Evolutionary conservation across 768 basidiomycete species (phyloP).

Genomic region (Serendipita indica): DNA sequence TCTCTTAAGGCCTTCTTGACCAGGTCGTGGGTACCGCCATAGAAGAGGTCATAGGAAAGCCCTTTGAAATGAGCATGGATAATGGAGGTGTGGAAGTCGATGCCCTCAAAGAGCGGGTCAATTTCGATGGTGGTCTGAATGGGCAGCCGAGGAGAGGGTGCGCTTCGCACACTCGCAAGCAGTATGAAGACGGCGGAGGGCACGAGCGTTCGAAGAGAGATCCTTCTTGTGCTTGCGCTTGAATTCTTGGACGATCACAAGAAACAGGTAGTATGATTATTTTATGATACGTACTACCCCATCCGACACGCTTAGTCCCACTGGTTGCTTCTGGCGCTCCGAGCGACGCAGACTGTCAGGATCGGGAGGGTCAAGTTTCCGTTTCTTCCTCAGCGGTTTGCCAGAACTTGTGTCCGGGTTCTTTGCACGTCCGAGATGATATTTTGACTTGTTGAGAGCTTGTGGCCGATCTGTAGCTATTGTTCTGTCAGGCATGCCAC

Average conservation of each 20-base stretch:
- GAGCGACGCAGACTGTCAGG: too few species aligned
- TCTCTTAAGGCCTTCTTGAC: constrained; percentile 98
- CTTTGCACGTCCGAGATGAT: too few species aligned
- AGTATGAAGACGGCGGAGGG: constrained; percentile 91
- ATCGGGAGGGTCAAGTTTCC: too few species aligned
- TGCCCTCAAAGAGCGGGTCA: constrained; percentile 93
- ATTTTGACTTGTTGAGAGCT: too few species aligned
- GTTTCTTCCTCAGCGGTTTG: too few species aligned
- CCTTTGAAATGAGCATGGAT: constrained; percentile 98
- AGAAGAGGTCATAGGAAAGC: constrained; percentile 90
- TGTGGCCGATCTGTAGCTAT: too few species aligned
- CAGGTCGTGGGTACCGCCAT: constrained; percentile 69
- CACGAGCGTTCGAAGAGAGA: constrained; percentile 81
- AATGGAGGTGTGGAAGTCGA: constrained; percentile 96
- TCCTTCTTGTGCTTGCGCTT: constrained; percentile 98
- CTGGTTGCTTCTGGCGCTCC: too few species aligned
- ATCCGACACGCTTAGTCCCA: too few species aligned
- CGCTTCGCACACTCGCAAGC: constrained; percentile 99
- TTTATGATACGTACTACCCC: too few species aligned
- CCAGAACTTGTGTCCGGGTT: too few species aligned
- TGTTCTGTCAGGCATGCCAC: too few species aligned
- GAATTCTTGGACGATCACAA: constrained; percentile 91
- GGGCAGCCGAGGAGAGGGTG: constrained; percentile 89
- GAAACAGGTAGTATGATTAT: too few species aligned
- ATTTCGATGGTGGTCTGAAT: constrained; percentile 88